Base-by-base conservation (phyloP, 2,329 filamentous ascomycete species). In the Teratosphaeria viscida region DNA sequence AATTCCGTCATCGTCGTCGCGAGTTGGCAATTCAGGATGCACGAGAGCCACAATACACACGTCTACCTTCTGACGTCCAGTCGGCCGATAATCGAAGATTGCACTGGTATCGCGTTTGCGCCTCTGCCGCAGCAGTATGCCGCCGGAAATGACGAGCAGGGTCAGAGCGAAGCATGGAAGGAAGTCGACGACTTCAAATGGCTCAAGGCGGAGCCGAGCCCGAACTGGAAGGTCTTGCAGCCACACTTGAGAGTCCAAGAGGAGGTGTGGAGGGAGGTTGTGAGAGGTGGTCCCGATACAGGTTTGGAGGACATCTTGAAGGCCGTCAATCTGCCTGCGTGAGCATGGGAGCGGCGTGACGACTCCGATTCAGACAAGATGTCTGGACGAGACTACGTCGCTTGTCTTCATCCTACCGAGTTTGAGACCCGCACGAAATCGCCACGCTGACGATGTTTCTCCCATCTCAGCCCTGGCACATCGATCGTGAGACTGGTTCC, bases 101-200 rank as follows among this genome's bases (percentile, higher is more conserved):
- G 92, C 71, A 81, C 76, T 27, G 81, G 79, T 14, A 83, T 99
- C 70, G 81, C 86, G 11, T 96, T 99, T 74, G 87, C 89, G 19
- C 85, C 86, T 12, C 77, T 95, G 32, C 91, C 91, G 0, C 73
- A 76, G 26, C 74, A 73, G 61, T 91, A 89, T 76, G 60, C 63
- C 52, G 60, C 60, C 34, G 43, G 8, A 23, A 10, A n/a, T 23
- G 63, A 75, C 59, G 62, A 58, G 5, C 63, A 75, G 59, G 62
- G 59, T 5, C 70, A 71, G 34, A 55, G 56, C 1, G 65, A 68
- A 2, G 83, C 88, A 67, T 99, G 90, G 90, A 82, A 92, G 66
- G 85, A 94, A 68, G 89, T 97, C 16, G 90, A 97, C 72, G 94
- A 99, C 73, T 99, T 99, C 79, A 95, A 95, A 75, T 97, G 94